Conservation (phyloP, 2,329 filamentous ascomycete genomes). For the Pezicula neosporulosa region DNA sequence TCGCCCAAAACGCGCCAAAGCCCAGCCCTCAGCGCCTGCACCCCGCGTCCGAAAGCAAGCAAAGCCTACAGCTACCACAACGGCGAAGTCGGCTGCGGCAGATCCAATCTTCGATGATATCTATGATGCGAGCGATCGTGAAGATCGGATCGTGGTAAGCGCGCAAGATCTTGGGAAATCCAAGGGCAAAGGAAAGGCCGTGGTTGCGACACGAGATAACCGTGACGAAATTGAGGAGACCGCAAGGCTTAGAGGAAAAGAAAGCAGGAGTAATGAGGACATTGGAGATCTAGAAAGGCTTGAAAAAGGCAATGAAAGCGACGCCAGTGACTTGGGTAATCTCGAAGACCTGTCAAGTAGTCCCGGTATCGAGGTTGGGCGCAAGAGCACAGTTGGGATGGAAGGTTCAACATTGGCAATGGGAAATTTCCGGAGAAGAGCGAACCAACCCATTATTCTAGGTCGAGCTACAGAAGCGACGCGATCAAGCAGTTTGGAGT, state of each 20-base stretch:
- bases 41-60: conserved; percentile 14
- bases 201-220: neutral
- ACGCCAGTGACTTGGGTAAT: conserved; percentile 13
- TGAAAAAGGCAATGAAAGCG: neutral
- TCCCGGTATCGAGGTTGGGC: conserved; percentile 24
- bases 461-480: conserved; percentile 16
- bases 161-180: conserved; percentile 13
- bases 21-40: conserved; percentile 24
- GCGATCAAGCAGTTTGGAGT: conserved; percentile 29
- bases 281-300: conserved; percentile 1
- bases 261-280: neutral
- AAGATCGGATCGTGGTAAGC: conserved; percentile 11
- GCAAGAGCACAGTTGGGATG: conserved; percentile 16
- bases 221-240: neutral
- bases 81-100: conserved; percentile 4
- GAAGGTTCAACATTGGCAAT: conserved; percentile 39
- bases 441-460: conserved; percentile 41
- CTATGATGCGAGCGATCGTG: conserved; percentile 28
- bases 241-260: neutral
- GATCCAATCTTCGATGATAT: conserved; percentile 20
- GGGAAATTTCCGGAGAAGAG: conserved; percentile 53
- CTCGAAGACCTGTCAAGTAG: conserved; percentile 17
- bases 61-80: conserved; percentile 6
- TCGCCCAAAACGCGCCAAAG: conserved; percentile 30
- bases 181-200: conserved; percentile 15